Conservation (phyloP, 305 asterid species). For the Withania somnifera region DNA sequence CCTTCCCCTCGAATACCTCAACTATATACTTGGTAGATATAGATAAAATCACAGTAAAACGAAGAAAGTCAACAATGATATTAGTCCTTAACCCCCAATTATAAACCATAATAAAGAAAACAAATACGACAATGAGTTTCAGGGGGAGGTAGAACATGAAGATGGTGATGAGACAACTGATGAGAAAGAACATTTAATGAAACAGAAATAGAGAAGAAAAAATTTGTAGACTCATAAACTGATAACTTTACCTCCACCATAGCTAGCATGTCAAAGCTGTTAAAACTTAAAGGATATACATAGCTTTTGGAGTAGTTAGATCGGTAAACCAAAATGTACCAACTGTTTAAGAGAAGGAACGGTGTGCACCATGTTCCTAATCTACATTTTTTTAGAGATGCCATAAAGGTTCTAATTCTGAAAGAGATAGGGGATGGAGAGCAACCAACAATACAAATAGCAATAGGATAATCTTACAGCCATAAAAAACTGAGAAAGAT, state of each 20-base stretch:
- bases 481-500: conserved; percentile 70
- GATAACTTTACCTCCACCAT: conserved; percentile 67
- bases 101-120: neutral
- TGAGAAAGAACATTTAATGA: neutral
- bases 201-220: neutral
- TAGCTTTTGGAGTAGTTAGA: conserved; percentile 72
- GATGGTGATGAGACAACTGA: too few species aligned
- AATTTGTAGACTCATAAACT: neutral
- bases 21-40: neutral
- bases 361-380: conserved; percentile 64
- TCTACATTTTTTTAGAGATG: conserved; percentile 27
- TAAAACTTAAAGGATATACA: conserved; percentile 67
- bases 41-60: neutral
- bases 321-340: conserved; percentile 87
- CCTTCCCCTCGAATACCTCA: neutral
- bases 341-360: conserved; percentile 87
- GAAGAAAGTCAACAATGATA: neutral
- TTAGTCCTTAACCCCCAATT: neutral
- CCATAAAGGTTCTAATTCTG: neutral
- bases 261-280: conserved; percentile 84
- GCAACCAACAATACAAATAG: neutral
- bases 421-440: neutral
- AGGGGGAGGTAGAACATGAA: too few species aligned
- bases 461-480: conserved; percentile 57
- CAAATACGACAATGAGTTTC: too few species aligned